Percentiles rank a stretch among this genome's conserved stretches.
Evolutionary conservation across 768 basidiomycete species (phyloP).

Genomic region (Lactarius hengduanensis): DNA sequence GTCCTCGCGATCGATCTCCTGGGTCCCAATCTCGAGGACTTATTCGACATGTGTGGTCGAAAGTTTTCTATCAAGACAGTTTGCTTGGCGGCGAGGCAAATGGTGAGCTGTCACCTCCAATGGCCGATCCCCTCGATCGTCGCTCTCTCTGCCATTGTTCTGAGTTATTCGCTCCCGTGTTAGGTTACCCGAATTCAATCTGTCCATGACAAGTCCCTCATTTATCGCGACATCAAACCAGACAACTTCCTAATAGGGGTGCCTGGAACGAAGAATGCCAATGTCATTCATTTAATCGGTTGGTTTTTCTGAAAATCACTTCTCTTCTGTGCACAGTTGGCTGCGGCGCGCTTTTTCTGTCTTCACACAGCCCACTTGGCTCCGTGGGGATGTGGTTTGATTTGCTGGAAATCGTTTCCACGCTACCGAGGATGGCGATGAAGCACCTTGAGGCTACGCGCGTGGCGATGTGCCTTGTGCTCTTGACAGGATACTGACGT

Average conservation of each 20-base stretch:
- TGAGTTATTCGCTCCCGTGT: slow-evolving; percentile 17
- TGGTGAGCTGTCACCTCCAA: slow-evolving; percentile 57
- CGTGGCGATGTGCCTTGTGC: slow-evolving; percentile 8
- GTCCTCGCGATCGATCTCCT: slow-evolving; percentile 91
- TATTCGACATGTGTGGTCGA: slow-evolving; percentile 98
- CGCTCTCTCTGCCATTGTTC: slow-evolving; percentile 17
- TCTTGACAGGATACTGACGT: slow-evolving; percentile 22
- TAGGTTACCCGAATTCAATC: slow-evolving; percentile 96
- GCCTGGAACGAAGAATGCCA: slow-evolving; percentile 86
- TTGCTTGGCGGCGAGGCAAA: slow-evolving; percentile 98
- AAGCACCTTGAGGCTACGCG: neutral
- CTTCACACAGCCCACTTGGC: neutral
- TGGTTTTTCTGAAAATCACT: slow-evolving; percentile 34
- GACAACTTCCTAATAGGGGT: slow-evolving; percentile 99
- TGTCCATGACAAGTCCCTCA: slow-evolving; percentile 97
- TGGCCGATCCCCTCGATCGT: slow-evolving; percentile 5
- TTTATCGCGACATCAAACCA: slow-evolving; percentile 98
- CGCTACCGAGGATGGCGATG: neutral
- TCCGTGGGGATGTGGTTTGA: neutral
- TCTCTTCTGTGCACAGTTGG: neutral
- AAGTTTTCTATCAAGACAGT: slow-evolving; percentile 98
- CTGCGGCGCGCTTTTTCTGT: neutral
- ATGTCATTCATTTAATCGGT: slow-evolving; percentile 86
- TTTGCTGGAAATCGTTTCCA: neutral
- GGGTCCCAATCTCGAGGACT: slow-evolving; percentile 96